Conservation (phyloP, 2,329 filamentous ascomycete genomes). For the Pestalotiopsis sp. region DNA sequence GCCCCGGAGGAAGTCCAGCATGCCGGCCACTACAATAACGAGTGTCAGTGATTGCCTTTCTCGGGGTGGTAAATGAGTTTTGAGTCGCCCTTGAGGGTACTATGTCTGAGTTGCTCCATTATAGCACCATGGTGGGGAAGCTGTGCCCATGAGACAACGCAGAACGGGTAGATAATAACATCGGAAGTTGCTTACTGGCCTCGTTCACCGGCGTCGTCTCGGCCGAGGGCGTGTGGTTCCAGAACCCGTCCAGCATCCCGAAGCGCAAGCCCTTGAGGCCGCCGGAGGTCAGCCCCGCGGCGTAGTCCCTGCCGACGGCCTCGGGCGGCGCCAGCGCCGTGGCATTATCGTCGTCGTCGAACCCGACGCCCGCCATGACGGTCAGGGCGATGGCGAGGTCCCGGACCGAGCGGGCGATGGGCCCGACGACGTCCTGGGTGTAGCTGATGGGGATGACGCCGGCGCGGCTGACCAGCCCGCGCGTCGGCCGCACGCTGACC, state of each 20-base stretch:
- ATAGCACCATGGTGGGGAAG: too few species aligned
- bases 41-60: too few species aligned
- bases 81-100: too few species aligned
- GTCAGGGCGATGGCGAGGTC: constrained; percentile 54
- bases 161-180: too few species aligned
- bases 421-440: constrained; percentile 59
- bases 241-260: constrained; percentile 52
- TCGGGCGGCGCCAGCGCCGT: constrained; percentile 50
- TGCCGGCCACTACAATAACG: constrained; percentile 37
- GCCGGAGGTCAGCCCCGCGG: constrained; percentile 34
- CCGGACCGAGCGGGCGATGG: constrained; percentile 52
- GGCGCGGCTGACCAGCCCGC: constrained; percentile 50
- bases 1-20: constrained; percentile 45
- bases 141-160: too few species aligned
- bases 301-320: constrained; percentile 48
- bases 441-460: constrained; percentile 59
- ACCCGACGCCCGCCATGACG: constrained; percentile 55
- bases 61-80: too few species aligned
- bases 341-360: constrained; percentile 53
- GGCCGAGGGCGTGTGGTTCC: constrained; percentile 50
- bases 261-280: constrained; percentile 32
- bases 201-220: constrained; percentile 62
- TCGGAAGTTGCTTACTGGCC: constrained; percentile 29
- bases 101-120: too few species aligned
- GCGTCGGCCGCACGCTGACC: constrained; percentile 61